phyloP scores from a whole-genome alignment of 2,329 filamentous ascomycete species.

The Fusarium udum region DNA sequence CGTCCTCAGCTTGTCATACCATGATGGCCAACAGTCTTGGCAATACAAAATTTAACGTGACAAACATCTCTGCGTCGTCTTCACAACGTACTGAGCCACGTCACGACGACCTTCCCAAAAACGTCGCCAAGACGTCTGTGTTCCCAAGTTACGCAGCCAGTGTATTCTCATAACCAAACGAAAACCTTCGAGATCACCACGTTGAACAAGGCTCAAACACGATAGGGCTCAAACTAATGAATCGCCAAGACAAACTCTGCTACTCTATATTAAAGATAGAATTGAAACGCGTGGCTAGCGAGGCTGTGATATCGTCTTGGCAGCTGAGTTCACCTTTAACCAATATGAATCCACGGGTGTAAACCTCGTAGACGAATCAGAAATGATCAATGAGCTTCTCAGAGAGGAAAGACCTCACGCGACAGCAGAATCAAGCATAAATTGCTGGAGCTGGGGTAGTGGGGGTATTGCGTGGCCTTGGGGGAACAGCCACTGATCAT shows the following conservation, averaged over 20 bases:
- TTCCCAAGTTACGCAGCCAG: slow-evolving; percentile 1
- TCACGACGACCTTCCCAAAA: neutral
- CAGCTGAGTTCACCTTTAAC: slow-evolving; percentile 7
- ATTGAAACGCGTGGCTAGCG: slow-evolving; percentile 29
- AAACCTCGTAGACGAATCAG: slow-evolving; percentile 4
- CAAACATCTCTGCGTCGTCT: neutral
- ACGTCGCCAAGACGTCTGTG: neutral
- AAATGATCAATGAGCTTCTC: neutral
- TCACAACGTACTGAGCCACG: slow-evolving; percentile 1
- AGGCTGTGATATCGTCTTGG: slow-evolving; percentile 26
- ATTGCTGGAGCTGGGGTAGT: slow-evolving; percentile 6
- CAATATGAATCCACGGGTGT: neutral
- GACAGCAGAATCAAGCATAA: slow-evolving; percentile 27
- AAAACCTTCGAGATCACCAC: neutral
- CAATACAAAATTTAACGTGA: neutral
- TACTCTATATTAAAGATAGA: neutral
- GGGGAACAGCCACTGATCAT: slow-evolving; percentile 18
- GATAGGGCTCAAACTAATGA: slow-evolving; percentile 12
- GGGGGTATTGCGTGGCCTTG: slow-evolving; percentile 27
- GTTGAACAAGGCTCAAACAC: slow-evolving; percentile 3
- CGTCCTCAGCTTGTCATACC: neutral
- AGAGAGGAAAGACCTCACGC: slow-evolving; percentile 29
- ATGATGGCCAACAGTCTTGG: neutral
- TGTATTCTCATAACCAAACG: neutral
- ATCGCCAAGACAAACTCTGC: slow-evolving; percentile 11